These are phyloP conservation scores for Aspergillus sclerotiicarbonarius DNA, from an alignment of 495 filamentous ascomycete genomes.

Conservation along the genomic window DNA sequence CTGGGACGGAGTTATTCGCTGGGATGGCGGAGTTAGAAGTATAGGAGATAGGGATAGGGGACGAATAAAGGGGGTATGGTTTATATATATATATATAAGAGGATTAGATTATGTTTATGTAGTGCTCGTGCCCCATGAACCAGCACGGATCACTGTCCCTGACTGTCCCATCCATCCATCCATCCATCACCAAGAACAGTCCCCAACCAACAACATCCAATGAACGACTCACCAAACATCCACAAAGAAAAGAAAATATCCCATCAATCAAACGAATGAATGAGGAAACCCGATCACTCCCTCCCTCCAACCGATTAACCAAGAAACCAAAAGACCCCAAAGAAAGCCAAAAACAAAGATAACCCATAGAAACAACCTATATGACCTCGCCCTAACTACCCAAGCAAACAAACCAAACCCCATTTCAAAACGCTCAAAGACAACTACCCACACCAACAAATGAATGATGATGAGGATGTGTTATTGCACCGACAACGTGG, in stretches of 20 bases:
- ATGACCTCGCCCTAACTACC: not conserved
- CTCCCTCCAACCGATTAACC: too few species aligned
- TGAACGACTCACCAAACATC: not conserved
- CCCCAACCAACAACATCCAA: not conserved
- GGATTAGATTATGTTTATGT: not conserved
- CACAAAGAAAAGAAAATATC: too few species aligned
- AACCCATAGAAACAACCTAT: too few species aligned
- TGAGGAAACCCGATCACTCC: too few species aligned
- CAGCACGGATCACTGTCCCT: not conserved
- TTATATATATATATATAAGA: not conserved
- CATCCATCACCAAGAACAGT: not conserved
- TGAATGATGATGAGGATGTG: too few species aligned
- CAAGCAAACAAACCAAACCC: not conserved
- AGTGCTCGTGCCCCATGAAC: not conserved
- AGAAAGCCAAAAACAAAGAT: too few species aligned
- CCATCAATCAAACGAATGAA: too few species aligned
- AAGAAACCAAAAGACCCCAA: too few species aligned
- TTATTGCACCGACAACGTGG: not conserved
- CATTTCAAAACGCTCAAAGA: not conserved
- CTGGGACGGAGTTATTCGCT: slow-evolving; percentile 1
- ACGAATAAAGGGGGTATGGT: not conserved
- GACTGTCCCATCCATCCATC: too few species aligned
- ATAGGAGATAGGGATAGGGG: not conserved
- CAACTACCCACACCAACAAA: not conserved
- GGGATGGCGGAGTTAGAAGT: not conserved